These are phyloP conservation scores for Periglandula ipomoeae DNA, from an alignment of 2,329 filamentous ascomycete species.

Conservation along the genomic window DNA sequence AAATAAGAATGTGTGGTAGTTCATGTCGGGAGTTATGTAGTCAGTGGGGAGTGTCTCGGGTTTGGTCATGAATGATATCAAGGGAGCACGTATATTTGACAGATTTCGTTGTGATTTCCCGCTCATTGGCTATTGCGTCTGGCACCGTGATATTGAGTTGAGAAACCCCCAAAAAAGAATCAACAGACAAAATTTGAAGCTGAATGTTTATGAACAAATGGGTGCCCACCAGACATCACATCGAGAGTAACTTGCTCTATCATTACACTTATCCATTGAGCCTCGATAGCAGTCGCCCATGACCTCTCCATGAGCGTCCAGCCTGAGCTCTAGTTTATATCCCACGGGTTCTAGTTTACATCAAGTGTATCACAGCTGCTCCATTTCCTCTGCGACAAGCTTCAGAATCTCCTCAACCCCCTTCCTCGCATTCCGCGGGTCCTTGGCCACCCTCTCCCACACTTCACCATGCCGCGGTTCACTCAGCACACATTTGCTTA, in stretches of 20 bases:
- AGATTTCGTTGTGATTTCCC: too few species aligned
- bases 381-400: conserved; percentile 53
- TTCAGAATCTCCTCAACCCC: conserved; percentile 73
- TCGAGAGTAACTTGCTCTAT: too few species aligned
- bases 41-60: not conserved
- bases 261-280: too few species aligned
- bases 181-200: too few species aligned
- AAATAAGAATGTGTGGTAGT: conserved; percentile 18
- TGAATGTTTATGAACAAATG: too few species aligned
- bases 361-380: conserved; percentile 8
- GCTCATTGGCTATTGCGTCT: too few species aligned
- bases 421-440: conserved; percentile 70
- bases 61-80: not conserved
- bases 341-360: not conserved
- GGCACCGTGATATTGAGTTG: too few species aligned
- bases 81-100: not conserved
- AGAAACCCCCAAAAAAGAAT: too few species aligned
- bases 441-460: conserved; percentile 82
- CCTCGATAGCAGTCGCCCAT: too few species aligned
- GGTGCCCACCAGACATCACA: too few species aligned
- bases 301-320: not conserved
- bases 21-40: not conserved
- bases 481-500: conserved; percentile 69
- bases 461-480: conserved; percentile 89
- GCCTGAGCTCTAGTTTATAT: not conserved